Conservation (phyloP, 2,329 filamentous ascomycete species). For the Penicillium sp. region DNA sequence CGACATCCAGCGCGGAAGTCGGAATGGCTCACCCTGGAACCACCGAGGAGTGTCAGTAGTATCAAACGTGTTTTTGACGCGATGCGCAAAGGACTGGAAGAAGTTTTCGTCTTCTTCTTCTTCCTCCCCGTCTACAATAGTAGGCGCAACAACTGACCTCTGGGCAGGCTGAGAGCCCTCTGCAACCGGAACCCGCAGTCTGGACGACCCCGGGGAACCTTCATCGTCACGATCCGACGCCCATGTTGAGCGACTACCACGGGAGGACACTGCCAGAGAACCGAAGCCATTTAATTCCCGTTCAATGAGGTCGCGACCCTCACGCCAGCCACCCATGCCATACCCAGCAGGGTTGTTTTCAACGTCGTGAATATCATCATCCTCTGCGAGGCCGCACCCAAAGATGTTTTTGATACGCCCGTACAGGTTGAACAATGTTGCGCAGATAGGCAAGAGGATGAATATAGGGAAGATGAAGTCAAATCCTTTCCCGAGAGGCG, state of each 20-base stretch:
- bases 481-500: conserved; percentile 76
- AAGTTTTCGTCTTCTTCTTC: conserved; percentile 75
- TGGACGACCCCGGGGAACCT: conserved; percentile 29
- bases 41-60: conserved; percentile 77
- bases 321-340: conserved; percentile 82
- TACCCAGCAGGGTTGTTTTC: conserved; percentile 61
- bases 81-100: conserved; percentile 76
- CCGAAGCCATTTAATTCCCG: conserved; percentile 69
- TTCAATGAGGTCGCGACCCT: conserved; percentile 86
- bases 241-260: conserved; percentile 29
- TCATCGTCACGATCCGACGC: conserved; percentile 26
- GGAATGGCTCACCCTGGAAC: conserved; percentile 71
- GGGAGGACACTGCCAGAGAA: conserved; percentile 43
- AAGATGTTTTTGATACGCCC: conserved; percentile 72
- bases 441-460: conserved; percentile 78
- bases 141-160: conserved; percentile 34
- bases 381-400: conserved; percentile 75
- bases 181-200: conserved; percentile 33
- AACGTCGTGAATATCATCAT: conserved; percentile 64
- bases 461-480: conserved; percentile 86
- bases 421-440: conserved; percentile 86
- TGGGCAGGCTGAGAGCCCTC: conserved; percentile 30
- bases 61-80: conserved; percentile 90
- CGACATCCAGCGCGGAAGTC: conserved; percentile 78
- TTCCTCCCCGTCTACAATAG: conserved; percentile 55